Conservation (phyloP, 768 basidiomycete genomes). For the Tulasnella sp. region DNA sequence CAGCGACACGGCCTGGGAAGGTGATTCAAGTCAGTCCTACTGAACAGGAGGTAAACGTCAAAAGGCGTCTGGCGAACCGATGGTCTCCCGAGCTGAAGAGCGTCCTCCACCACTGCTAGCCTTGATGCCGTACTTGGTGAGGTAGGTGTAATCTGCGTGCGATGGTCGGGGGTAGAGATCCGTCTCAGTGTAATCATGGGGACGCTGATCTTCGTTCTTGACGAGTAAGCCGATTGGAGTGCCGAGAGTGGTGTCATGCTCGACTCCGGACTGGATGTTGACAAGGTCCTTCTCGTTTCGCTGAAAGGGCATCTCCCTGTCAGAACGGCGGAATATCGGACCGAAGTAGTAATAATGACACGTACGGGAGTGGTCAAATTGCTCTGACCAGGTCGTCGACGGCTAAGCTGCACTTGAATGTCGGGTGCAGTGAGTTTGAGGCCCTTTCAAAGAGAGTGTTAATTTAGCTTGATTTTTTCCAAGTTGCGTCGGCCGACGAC, state of each 20-base stretch:
- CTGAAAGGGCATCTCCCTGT: conserved; percentile 34
- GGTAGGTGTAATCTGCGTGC: conserved; percentile 97
- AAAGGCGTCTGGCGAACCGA: conserved; percentile 45
- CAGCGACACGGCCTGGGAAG: conserved; percentile 78
- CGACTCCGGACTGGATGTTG: conserved; percentile 85
- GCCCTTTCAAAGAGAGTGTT: conserved; percentile 50
- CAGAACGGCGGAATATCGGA: neutral
- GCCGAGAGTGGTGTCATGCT: conserved; percentile 90
- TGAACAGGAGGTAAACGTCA: neutral
- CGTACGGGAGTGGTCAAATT: conserved; percentile 91
- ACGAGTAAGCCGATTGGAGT: conserved; percentile 97
- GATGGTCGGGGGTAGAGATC: conserved; percentile 95
- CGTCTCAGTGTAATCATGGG: conserved; percentile 97
- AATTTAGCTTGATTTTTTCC: conserved; percentile 2
- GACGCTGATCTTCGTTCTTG: conserved; percentile 95
- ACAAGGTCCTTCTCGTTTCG: conserved; percentile 94
- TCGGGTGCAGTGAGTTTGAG: conserved; percentile 70
- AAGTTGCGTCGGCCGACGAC: conserved; percentile 8
- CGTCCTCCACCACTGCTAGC: conserved; percentile 95
- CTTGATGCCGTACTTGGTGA: conserved; percentile 95
- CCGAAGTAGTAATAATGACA: conserved; percentile 22
- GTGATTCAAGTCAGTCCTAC: neutral
- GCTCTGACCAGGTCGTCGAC: conserved; percentile 91
- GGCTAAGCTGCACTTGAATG: conserved; percentile 83
- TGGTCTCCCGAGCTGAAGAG: conserved; percentile 92